Evolutionary conservation across 2,329 filamentous ascomycete species (phyloP), one percentile per base, ranked within the genome.

Genomic region (Trichoderma atrobrunneum): DNA sequence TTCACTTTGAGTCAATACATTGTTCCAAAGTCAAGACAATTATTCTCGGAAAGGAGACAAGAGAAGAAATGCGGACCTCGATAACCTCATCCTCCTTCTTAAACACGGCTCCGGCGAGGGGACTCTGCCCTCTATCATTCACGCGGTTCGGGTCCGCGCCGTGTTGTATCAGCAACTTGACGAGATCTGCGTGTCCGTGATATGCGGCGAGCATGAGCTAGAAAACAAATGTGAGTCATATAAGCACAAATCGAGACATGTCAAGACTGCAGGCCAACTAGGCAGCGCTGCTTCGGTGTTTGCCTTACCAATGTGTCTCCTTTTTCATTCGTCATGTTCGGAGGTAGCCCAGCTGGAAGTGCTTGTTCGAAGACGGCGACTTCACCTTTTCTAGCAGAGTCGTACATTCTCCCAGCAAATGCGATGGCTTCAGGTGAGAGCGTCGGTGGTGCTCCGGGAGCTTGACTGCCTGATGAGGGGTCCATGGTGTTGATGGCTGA

Each of bases 171-270:
- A 93, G 84, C 72, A 91, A 83, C 61, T 82, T 84, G 30, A 91
- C 89, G 0, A 92, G 85, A 0, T 87, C 83, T 2, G 86, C 84
- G 70, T 93, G 89, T 12, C 91, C 91, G 75, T 93, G 87, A 76
- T 93, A 93, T 0, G 90, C 86, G 0, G 91, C 89, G 1, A 94
- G 86, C 92, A 94, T 94, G 72, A 93, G 83, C 88, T 89, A 65
- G 5, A 1, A 6, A 43, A 56, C 3, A 34, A 7, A 21, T 51
- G 63, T 70, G 11, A 75, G 70, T 26, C 51, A 12, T 56, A 21
- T 32, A 6, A 14, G 11, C 11, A 28, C 39, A 36, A 24, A 24
- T 16, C 11, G 5, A 28, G 10, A 16, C 8, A 12, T 32, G 10
- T n/a, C 51, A 10, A 28, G 30, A 21, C 21, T 57, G 43, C 8